phyloP scores from a whole-genome alignment of 1,284 basidiomycete genomes.

The Cryptococcus floricola region DNA sequence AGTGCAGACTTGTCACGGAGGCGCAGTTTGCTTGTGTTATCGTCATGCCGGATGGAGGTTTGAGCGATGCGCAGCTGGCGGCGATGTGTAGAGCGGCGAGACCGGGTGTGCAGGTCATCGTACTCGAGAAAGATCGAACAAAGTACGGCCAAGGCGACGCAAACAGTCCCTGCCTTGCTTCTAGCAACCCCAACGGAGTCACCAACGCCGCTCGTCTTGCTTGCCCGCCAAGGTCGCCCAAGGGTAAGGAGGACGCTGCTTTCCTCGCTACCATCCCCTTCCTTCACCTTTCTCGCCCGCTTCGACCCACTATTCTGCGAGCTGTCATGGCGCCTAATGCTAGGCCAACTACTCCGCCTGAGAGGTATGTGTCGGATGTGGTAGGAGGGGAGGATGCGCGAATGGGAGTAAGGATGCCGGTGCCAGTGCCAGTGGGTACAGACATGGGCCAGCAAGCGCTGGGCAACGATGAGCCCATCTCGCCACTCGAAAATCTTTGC shows the following conservation, averaged over 20 bases:
- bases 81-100: conserved; percentile 15
- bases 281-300: conserved; percentile 6
- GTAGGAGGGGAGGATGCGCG: conserved; percentile 10
- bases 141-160: background rate
- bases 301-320: conserved; percentile 34
- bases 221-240: background rate
- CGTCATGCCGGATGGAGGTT: conserved; percentile 17
- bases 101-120: conserved; percentile 21
- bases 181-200: conserved; percentile 2
- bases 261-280: conserved; percentile 5
- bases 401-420: background rate
- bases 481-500: no score
- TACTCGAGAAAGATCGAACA: conserved; percentile 16
- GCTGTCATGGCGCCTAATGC: conserved; percentile 6
- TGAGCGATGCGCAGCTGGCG: conserved; percentile 11
- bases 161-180: background rate
- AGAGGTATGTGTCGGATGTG: conserved; percentile 13
- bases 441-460: background rate
- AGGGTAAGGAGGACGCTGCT: background rate
- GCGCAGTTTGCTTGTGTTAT: conserved; percentile 29
- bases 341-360: background rate
- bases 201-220: background rate
- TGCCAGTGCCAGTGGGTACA: background rate
- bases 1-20: conserved; percentile 27
- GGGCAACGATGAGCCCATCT: no score